Percentiles rank a stretch among this genome's conserved stretches.
Conservation (phyloP, 1,139 yeast genomes). For the Sugiyamaella sp. region DNA sequence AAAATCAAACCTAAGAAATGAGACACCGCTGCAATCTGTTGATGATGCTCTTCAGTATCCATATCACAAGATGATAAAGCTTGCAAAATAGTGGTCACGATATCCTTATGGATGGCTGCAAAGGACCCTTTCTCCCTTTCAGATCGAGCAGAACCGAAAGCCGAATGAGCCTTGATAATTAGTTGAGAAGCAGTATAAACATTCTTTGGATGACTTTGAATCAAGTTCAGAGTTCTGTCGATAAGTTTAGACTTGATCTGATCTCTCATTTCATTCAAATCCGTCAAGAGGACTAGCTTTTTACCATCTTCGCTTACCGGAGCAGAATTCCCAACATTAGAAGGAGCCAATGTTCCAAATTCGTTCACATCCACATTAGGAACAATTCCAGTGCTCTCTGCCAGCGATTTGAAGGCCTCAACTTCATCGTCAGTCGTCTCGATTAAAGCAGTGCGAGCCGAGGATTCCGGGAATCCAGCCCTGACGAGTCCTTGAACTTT, state of each 20-base stretch:
- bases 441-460: conserved; percentile 44
- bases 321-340: conserved; percentile 26
- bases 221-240: conserved; percentile 53
- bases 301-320: conserved; percentile 36
- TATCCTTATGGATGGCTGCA: conserved; percentile 32
- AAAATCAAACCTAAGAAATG: conserved; percentile 54
- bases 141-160: conserved; percentile 26
- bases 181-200: conserved; percentile 55
- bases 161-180: conserved; percentile 44
- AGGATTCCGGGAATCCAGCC: conserved; percentile 50
- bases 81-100: conserved; percentile 44
- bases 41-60: conserved; percentile 37
- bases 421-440: conserved; percentile 25
- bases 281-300: conserved; percentile 45
- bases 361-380: conserved; percentile 10
- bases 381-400: conserved; percentile 1
- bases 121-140: conserved; percentile 28
- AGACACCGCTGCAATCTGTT: conserved; percentile 49
- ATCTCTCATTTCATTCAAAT: conserved; percentile 48
- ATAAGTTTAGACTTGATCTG: conserved; percentile 44
- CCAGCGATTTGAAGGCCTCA: conserved; percentile 15
- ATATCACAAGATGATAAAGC: conserved; percentile 45
- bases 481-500: conserved; percentile 52
- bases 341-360: conserved; percentile 8
- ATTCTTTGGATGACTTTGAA: conserved; percentile 55